A percentile compares a stretch with the other conserved stretches of the same genome.
Conservation (phyloP, 495 filamentous ascomycete species). For the Evansstolkia leycettana region DNA sequence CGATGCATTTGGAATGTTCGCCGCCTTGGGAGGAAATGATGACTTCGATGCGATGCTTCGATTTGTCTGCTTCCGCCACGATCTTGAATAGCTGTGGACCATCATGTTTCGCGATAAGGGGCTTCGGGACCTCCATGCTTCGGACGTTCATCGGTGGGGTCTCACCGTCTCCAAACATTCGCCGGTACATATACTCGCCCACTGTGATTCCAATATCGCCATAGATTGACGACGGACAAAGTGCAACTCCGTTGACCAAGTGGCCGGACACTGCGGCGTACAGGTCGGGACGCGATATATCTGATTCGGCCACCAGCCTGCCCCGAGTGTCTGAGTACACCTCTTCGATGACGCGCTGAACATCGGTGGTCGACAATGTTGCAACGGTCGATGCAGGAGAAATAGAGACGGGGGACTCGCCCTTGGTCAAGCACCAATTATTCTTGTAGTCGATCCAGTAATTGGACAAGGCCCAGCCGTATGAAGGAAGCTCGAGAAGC, state of each 20-base stretch:
- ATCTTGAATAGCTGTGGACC: conserved; percentile 15
- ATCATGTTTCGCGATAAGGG: too few species aligned
- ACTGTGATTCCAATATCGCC: too few species aligned
- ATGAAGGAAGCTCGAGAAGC: conserved; percentile 53
- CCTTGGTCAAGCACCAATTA: conserved; percentile 24
- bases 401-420: background rate
- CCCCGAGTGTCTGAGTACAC: background rate
- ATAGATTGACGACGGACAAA: conserved; percentile 10
- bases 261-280: background rate
- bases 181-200: too few species aligned
- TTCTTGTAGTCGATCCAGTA: conserved; percentile 32
- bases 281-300: background rate
- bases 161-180: too few species aligned
- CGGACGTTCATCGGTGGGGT: too few species aligned
- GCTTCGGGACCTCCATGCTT: too few species aligned
- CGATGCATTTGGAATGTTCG: conserved; percentile 42
- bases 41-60: conserved; percentile 5
- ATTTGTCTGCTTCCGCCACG: conserved; percentile 8
- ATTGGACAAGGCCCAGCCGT: conserved; percentile 32
- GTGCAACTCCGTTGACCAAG: conserved; percentile 1
- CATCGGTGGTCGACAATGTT: background rate
- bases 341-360: conserved; percentile 13
- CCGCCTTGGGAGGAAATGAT: conserved; percentile 17
- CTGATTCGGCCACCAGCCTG: background rate
- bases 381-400: too few species aligned